Conservation (phyloP, 2,329 filamentous ascomycete genomes). For the Bertia moriformis region DNA sequence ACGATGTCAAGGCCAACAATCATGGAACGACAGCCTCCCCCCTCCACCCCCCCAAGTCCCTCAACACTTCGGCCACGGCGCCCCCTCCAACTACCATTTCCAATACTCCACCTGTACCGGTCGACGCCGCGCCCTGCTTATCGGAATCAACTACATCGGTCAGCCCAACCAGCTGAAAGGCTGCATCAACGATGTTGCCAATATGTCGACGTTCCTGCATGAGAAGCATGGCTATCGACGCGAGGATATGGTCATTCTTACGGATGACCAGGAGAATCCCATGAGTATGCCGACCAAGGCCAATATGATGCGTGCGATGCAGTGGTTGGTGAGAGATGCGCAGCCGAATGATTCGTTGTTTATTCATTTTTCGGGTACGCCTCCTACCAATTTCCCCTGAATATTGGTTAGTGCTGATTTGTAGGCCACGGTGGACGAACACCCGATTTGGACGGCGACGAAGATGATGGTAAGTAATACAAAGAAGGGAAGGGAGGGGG, state of each 20-base stretch:
- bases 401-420: not conserved
- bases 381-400: conserved; percentile 13
- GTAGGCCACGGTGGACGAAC: conserved; percentile 27
- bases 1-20: not conserved
- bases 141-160: conserved; percentile 2
- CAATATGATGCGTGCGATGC: conserved; percentile 55
- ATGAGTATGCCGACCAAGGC: conserved; percentile 57
- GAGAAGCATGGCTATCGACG: conserved; percentile 52
- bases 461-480: conserved; percentile 34
- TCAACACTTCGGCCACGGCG: conserved; percentile 2
- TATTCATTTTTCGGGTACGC: conserved; percentile 49
- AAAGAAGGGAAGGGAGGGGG: conserved; percentile 35
- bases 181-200: conserved; percentile 59
- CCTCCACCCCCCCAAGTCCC: not conserved
- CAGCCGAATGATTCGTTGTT: conserved; percentile 54
- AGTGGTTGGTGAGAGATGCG: conserved; percentile 56
- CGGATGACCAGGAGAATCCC: conserved; percentile 55
- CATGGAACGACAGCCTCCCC: conserved; percentile 18
- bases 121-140: not conserved
- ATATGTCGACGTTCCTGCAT: conserved; percentile 54
- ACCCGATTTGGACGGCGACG: conserved; percentile 33
- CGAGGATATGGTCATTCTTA: conserved; percentile 56
- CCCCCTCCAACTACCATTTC: conserved; percentile 15
- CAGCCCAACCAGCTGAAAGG: conserved; percentile 15
- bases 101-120: conserved; percentile 2